Percentiles rank a stretch among this genome's conserved stretches.
These are phyloP conservation scores for Raphanus raphanistrum DNA, from an alignment of 345 rosid species.

Conservation along the genomic window DNA sequence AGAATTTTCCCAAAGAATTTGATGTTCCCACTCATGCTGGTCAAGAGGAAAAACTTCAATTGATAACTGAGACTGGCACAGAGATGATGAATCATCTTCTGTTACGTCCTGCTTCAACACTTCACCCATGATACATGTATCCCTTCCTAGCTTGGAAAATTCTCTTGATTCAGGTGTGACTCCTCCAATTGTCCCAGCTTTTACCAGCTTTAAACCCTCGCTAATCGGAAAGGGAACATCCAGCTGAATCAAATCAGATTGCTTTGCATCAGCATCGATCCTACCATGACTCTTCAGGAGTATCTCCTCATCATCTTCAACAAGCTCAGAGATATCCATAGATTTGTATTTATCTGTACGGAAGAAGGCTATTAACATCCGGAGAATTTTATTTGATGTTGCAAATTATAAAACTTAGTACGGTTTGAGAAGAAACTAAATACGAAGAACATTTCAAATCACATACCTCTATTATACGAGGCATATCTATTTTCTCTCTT, in stretches of 20 bases:
- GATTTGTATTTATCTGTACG: conserved; percentile 61
- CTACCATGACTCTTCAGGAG: conserved; percentile 59
- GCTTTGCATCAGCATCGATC: conserved; percentile 41
- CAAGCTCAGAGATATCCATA: conserved; percentile 59
- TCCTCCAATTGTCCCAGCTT: conserved; percentile 42
- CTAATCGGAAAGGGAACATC: conserved; percentile 43
- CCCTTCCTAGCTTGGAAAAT: conserved; percentile 41
- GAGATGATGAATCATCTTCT: conserved; percentile 44
- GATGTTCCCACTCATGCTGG: conserved; percentile 92
- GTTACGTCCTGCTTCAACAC: conserved; percentile 57
- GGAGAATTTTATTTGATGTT: conserved; percentile 6
- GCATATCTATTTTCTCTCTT: conserved; percentile 65
- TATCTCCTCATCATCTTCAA: conserved; percentile 90
- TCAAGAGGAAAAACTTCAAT: conserved; percentile 67
- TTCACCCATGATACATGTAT: conserved; percentile 59
- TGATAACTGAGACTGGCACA: conserved; percentile 53
- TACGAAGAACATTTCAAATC: conserved; percentile 19
- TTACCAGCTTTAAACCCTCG: conserved; percentile 42
- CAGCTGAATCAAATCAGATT: conserved; percentile 42
- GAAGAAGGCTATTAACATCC: conserved; percentile 2
- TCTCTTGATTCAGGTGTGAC: conserved; percentile 38
- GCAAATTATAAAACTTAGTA: conserved; percentile 5
- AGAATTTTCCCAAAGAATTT: conserved; percentile 76
- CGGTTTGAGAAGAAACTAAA: conserved; percentile 10
- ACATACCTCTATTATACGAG: conserved; percentile 62